A percentile compares a stretch with the other conserved stretches of the same genome.
Evolutionary conservation across 1,284 basidiomycete species (phyloP).

Genomic region (Trametes polyzona): DNA sequence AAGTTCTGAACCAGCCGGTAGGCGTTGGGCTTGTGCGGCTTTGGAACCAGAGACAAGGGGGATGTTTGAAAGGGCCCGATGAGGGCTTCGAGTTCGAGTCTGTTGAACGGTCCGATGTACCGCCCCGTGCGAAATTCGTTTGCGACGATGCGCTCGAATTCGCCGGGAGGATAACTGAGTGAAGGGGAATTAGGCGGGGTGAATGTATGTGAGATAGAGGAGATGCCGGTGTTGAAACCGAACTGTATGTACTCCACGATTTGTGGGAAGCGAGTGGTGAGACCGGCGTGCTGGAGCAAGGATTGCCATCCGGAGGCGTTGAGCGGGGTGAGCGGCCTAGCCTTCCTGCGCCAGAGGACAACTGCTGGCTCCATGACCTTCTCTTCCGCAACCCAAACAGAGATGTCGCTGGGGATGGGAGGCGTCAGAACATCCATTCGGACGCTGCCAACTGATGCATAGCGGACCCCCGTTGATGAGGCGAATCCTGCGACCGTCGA

Average conservation of each 20-base stretch:
- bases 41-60: constrained; percentile 37
- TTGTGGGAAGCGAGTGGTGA: constrained; percentile 25
- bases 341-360: constrained; percentile 31
- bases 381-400: constrained; percentile 33
- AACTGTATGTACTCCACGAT: constrained; percentile 2
- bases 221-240: constrained; percentile 34
- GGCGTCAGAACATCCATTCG: constrained; percentile 12
- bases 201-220: constrained; percentile 21
- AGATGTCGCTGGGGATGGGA: constrained; percentile 20
- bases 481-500: constrained; percentile 10
- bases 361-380: constrained; percentile 26
- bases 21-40: constrained; percentile 26
- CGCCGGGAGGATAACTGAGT: background rate
- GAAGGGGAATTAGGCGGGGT: constrained; percentile 32
- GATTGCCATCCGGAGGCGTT: constrained; percentile 29
- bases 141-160: no score
- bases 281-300: constrained; percentile 17
- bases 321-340: constrained; percentile 25
- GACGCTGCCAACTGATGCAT: constrained; percentile 30
- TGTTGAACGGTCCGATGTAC: constrained; percentile 40
- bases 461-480: constrained; percentile 8
- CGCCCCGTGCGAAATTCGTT: no score
- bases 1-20: constrained; percentile 42
- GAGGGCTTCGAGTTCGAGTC: background rate
- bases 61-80: constrained; percentile 43